Conservation (phyloP, 768 basidiomycete genomes). For the Leucosporidium creatinivorum region DNA sequence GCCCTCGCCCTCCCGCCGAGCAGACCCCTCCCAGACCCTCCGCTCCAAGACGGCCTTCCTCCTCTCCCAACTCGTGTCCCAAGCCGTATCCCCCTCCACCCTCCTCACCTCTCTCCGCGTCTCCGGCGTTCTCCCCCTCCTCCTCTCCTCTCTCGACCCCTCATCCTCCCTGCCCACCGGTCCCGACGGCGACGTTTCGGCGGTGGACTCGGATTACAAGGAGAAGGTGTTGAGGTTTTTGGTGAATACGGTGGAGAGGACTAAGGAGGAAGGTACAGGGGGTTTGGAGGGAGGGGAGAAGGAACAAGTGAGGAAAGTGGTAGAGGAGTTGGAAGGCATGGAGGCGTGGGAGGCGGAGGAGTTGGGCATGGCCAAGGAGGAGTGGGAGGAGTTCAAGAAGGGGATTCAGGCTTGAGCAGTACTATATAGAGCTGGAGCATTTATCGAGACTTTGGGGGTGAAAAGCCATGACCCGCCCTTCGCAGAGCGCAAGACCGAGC, state of each 20-base stretch:
- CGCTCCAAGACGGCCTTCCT: conserved; percentile 74
- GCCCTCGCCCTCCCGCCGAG: conserved; percentile 56
- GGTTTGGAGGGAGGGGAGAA: conserved; percentile 16
- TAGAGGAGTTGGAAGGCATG: conserved; percentile 4
- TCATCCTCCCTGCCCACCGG: conserved; percentile 25
- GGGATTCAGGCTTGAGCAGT: background rate
- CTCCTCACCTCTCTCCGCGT: conserved; percentile 14
- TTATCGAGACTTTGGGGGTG: no score
- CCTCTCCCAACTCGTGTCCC: conserved; percentile 61
- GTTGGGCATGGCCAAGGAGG: conserved; percentile 18
- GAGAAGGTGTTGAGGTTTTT: conserved; percentile 35
- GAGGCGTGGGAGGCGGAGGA: conserved; percentile 23
- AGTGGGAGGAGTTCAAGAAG: conserved; percentile 29
- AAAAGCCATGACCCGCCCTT: no score
- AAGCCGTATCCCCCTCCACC: conserved; percentile 37
- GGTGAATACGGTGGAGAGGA: conserved; percentile 16
- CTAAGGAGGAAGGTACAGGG: background rate
- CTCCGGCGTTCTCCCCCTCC: conserved; percentile 8
- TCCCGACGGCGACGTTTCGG: conserved; percentile 16
- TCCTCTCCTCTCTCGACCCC: conserved; percentile 21
- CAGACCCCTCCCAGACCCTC: conserved; percentile 70
- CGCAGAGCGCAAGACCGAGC: no score
- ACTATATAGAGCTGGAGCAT: background rate
- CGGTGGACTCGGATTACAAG: conserved; percentile 32
- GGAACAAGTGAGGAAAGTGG: background rate